Evolutionary conservation across 768 basidiomycete species (phyloP).

Genomic region (Boletus subcaerulescens): DNA sequence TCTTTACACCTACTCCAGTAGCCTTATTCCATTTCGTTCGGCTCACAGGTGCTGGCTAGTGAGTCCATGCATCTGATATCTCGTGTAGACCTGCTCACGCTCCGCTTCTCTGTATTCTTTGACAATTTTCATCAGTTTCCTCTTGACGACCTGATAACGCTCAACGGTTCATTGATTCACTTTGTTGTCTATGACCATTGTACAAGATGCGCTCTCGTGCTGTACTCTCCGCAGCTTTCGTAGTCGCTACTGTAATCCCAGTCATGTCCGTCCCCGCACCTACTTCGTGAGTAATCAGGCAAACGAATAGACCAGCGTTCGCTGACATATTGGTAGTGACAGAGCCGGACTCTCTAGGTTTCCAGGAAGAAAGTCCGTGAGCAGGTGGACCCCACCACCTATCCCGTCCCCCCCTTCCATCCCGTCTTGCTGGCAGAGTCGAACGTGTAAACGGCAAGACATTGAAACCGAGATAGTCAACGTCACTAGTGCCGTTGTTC

Average conservation of each 20-base stretch:
- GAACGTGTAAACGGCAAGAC: not conserved
- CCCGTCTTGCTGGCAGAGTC: not conserved
- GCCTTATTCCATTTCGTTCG: conserved; percentile 11
- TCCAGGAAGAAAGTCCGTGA: not conserved
- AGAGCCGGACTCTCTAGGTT: not conserved
- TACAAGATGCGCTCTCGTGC: conserved; percentile 8
- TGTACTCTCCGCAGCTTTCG: conserved; percentile 6
- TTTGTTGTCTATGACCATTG: not conserved
- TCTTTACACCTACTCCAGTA: not conserved
- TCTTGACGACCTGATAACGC: conserved; percentile 12
- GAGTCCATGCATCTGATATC: not conserved
- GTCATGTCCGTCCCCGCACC: conserved; percentile 6
- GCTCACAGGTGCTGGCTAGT: conserved; percentile 19
- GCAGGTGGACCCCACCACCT: conserved; percentile 7
- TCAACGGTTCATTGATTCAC: conserved; percentile 1
- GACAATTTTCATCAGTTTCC: conserved; percentile 5
- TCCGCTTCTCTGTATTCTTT: conserved; percentile 5
- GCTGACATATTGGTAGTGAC: not conserved
- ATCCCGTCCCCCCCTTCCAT: conserved; percentile 9
- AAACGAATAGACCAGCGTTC: not conserved
- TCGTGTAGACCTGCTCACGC: not conserved
- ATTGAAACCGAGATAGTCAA: no score
- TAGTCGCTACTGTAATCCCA: not conserved
- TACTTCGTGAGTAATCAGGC: not conserved
- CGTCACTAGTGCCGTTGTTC: no score